A percentile compares a stretch with the other conserved stretches of the same genome.
Conservation (phyloP, 257 asterid genomes). For the Anisodus tanguticus region DNA sequence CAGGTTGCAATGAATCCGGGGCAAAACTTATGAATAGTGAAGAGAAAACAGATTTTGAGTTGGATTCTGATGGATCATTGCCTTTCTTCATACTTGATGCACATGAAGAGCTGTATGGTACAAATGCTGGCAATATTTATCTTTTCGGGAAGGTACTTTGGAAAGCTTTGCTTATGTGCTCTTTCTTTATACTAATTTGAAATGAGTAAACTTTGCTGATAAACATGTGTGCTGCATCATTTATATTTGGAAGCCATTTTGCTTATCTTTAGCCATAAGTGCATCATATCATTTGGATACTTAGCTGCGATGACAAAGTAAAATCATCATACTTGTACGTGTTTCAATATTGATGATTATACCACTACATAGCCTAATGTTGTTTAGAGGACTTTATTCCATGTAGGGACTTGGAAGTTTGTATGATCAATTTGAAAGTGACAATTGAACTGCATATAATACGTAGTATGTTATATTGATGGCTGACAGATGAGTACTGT, state of each 20-base stretch:
- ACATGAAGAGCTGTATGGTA: slow-evolving; percentile 78
- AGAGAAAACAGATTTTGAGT: slow-evolving; percentile 67
- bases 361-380: neutral
- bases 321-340: neutral
- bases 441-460: slow-evolving; percentile 15
- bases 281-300: neutral
- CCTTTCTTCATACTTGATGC: slow-evolving; percentile 92
- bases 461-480: neutral
- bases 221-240: neutral
- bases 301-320: neutral
- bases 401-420: neutral
- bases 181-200: slow-evolving; percentile 16
- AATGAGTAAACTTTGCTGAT: too few relatives aligned
- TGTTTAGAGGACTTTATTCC: neutral
- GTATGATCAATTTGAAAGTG: neutral
- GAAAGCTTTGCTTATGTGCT: slow-evolving; percentile 11
- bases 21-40: slow-evolving; percentile 41
- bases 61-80: slow-evolving; percentile 78
- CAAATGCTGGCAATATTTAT: slow-evolving; percentile 74
- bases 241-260: neutral
- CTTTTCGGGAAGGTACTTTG: slow-evolving; percentile 91
- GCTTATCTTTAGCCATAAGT: neutral
- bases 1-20: slow-evolving; percentile 50
- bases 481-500: slow-evolving; percentile 39
- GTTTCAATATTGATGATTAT: neutral